Evolutionary conservation across 129 eudicot species (phyloP).

Genomic region (Saposhnikovia divaricata): DNA sequence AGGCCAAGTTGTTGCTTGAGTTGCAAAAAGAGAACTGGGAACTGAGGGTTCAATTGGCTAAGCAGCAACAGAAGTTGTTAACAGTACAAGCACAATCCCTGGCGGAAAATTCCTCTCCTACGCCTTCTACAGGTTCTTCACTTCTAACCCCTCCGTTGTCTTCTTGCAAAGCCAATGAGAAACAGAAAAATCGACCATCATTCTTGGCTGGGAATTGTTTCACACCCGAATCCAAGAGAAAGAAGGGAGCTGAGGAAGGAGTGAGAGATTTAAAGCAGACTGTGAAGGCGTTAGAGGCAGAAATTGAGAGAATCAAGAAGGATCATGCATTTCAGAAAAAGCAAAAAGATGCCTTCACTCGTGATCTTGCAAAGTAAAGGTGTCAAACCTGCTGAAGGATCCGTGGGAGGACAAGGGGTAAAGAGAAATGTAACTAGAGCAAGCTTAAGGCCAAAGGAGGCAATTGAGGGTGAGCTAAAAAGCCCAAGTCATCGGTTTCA

Average conservation of each 20-base stretch:
- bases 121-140: constrained; percentile 52
- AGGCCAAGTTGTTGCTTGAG: too few relatives aligned
- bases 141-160: constrained; percentile 51
- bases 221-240: constrained; percentile 59
- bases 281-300: constrained; percentile 48
- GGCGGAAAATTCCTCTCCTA: constrained; percentile 56
- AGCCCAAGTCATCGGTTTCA: constrained; percentile 55
- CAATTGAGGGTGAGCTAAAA: constrained; percentile 38
- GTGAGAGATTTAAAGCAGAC: constrained; percentile 41
- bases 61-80: constrained; percentile 63
- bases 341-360: constrained; percentile 61
- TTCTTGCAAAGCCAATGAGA: constrained; percentile 41
- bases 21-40: constrained; percentile 83
- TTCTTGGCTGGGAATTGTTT: constrained; percentile 48
- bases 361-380: constrained; percentile 44
- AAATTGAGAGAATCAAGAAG: constrained; percentile 65
- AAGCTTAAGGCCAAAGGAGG: constrained; percentile 40
- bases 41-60: constrained; percentile 60
- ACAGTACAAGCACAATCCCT: constrained; percentile 61
- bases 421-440: constrained; percentile 40
- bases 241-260: constrained; percentile 40
- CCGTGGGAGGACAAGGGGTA: too few relatives aligned
- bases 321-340: constrained; percentile 51
- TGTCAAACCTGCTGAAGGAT: constrained; percentile 21
- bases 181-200: constrained; percentile 41